Evolutionary conservation across 116 monocot genomes (phyloP), one percentile per base, ranked within the genome.

Genomic region (Papilionanthe hybrid): DNA sequence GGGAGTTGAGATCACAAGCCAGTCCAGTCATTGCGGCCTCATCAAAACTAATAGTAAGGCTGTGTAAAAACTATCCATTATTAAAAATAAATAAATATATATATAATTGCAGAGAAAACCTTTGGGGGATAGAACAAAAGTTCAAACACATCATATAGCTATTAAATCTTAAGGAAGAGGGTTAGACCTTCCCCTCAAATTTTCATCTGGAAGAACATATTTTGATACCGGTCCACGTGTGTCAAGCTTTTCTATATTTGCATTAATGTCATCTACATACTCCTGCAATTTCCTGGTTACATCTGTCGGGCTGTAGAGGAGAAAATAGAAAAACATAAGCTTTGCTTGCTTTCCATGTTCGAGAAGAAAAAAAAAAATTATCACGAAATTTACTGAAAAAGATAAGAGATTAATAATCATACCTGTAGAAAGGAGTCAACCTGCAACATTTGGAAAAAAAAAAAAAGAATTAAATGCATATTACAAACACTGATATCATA

Each of bases 391-490:
- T 15, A 66, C 55, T 47, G 42, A 5, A 29, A 60, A 13, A 28
- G 37, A n/a, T 12, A 55, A 1, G 50, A 18, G 66, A 20, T 50
- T 57, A n/a, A 29, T 20, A 57, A 11, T 47, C 81, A 42, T 27
- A 92, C 95, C 89, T 92, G 83, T 95, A 92, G 81, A 95, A 95
- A 72, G 95, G 95, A 84, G 95, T 95, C 72, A 95, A 89, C 89
- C 95, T 95, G 89, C 80, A 91, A 83, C 10, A 72, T 28, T 11
- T 10, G 3, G 13, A 2, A 1, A 48, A 53, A 53, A 4, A 27
- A 82, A 80, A 73, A 15, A 84, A 0, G 12, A 19, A 49, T 89
- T 53, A 85, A 75, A 82, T 69, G 47, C 58, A 49, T 42, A 10
- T 76, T 68, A 27, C 29, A 58, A 19, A 17, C 23, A 20, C 12